Conservation (phyloP, 495 filamentous ascomycete species). For the Penicillium silybi region DNA sequence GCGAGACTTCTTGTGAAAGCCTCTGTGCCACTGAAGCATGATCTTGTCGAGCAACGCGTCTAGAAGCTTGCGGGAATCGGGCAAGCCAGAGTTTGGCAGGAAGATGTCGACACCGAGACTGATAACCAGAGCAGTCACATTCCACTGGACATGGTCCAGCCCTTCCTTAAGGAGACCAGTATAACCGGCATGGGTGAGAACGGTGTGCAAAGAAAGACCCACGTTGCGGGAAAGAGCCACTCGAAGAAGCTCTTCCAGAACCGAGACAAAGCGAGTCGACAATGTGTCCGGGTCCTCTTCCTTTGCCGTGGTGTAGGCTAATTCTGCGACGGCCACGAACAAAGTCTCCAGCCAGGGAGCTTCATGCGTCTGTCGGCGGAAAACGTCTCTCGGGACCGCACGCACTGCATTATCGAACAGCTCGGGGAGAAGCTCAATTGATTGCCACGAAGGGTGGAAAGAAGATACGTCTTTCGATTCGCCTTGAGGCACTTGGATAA, state of each 20-base stretch:
- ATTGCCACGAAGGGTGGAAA: constrained; percentile 26
- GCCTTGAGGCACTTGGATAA: constrained; percentile 4
- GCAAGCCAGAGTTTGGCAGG: constrained; percentile 48
- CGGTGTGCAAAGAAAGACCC: constrained; percentile 40
- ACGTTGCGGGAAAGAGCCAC: constrained; percentile 40
- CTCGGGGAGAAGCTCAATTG: constrained; percentile 25
- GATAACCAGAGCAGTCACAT: constrained; percentile 55
- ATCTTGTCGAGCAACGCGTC: constrained; percentile 40
- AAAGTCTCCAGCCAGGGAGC: constrained; percentile 63
- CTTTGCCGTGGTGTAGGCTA: constrained; percentile 41
- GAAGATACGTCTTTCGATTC: constrained; percentile 5
- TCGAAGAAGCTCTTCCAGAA: constrained; percentile 41
- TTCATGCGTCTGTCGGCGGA: constrained; percentile 54
- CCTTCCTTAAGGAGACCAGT: constrained; percentile 41
- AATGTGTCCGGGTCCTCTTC: constrained; percentile 27
- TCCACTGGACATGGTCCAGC: constrained; percentile 52
- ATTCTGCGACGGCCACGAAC: constrained; percentile 52
- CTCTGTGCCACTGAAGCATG: constrained; percentile 31
- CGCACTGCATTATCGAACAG: constrained; percentile 48
- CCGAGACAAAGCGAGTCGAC: constrained; percentile 30
- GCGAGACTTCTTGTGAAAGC: constrained; percentile 2
- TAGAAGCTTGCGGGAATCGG: constrained; percentile 39
- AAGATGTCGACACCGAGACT: constrained; percentile 68
- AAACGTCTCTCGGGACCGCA: constrained; percentile 49
- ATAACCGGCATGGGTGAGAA: constrained; percentile 41